Evolutionary conservation across 768 basidiomycete species (phyloP), one percentile per base, ranked within the genome.

Genomic region (Suillus fuscotomentosus): DNA sequence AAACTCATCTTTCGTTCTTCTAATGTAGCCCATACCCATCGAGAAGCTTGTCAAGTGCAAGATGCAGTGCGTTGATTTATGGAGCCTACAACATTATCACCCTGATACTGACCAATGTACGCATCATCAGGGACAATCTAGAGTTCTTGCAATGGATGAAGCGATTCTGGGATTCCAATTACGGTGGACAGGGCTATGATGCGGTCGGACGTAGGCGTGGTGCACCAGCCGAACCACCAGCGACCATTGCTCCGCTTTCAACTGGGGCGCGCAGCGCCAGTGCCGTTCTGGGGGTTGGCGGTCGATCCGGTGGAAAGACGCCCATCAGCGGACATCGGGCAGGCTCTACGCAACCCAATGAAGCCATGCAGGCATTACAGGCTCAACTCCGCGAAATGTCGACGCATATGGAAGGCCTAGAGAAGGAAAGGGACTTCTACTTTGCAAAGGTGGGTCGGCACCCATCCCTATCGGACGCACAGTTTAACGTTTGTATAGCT

Each of bases 141-240:
- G 97, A 99, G 73, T 99, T 99, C 81, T 77, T 96, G 63, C 97
- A 99, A 78, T 99, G 97, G 97, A 84, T 94, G 71, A 95, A 95
- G 74, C 90, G 91, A 27, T 98, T 90, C 78, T 99, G 97, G 97
- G 95, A 99, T 71, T 78, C 86, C 34, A 94, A 96, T 81, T 95
- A 88, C 74, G 87, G 88, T 20, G 97, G 95, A 3, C 88, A 91
- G 64, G 86, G 82, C 7, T 99, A 99, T 72, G 95, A 98, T 73
- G 81, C 97, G 1, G 87, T 89, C 0, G 92, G 81, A 9, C 87
- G 96, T 63, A 84, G 94, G 67, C 90, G 86, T 72, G 95, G 93
- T 51, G 88, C 83, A 11, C 81, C 90, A 20, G 81, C 84, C n/a
- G 92, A 93, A 65, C 80, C 88, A 0, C 92, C 92, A 5, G 90